Conservation (phyloP, 2,329 filamentous ascomycete species). For the Cytospora schulzeri region DNA sequence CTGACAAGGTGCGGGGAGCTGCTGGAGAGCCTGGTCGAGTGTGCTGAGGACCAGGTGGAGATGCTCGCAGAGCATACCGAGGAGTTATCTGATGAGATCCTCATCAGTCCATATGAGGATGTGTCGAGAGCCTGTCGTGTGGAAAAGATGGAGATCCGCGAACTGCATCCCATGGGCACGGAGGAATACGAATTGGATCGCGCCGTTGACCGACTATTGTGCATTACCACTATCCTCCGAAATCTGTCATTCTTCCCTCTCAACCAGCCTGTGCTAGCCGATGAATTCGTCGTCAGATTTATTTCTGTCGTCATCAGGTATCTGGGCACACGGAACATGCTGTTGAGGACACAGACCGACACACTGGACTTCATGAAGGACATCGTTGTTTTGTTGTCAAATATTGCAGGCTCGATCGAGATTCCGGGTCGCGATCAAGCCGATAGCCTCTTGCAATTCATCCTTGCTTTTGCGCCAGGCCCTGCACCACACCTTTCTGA, state of each 20-base stretch:
- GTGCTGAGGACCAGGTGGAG: slow-evolving; percentile 86
- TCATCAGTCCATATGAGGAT: slow-evolving; percentile 85
- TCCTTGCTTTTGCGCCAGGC: slow-evolving; percentile 85
- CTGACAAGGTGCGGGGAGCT: slow-evolving; percentile 82
- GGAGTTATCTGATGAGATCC: slow-evolving; percentile 84
- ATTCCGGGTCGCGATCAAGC: slow-evolving; percentile 87
- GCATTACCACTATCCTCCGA: slow-evolving; percentile 87
- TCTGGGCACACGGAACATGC: slow-evolving; percentile 84
- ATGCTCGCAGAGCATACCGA: slow-evolving; percentile 80
- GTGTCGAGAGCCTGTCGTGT: slow-evolving; percentile 75
- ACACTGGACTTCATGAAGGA: slow-evolving; percentile 98
- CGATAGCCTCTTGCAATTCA: slow-evolving; percentile 80
- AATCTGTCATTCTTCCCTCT: slow-evolving; percentile 83
- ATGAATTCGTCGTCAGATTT: slow-evolving; percentile 78
- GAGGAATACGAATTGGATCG: slow-evolving; percentile 80
- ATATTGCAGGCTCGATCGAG: slow-evolving; percentile 78
- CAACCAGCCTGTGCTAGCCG: slow-evolving; percentile 76
- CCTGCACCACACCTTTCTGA: slow-evolving; percentile 64
- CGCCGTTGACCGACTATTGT: slow-evolving; percentile 83
- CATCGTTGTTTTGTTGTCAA: slow-evolving; percentile 83
- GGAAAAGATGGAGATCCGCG: slow-evolving; percentile 72
- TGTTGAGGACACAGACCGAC: slow-evolving; percentile 79
- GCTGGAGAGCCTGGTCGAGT: slow-evolving; percentile 84
- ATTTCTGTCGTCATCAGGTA: slow-evolving; percentile 82
- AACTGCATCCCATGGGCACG: slow-evolving; percentile 74